These are phyloP conservation scores for Lithohypha guttulata DNA, from an alignment of 2,329 filamentous ascomycete genomes.

Conservation along the genomic window DNA sequence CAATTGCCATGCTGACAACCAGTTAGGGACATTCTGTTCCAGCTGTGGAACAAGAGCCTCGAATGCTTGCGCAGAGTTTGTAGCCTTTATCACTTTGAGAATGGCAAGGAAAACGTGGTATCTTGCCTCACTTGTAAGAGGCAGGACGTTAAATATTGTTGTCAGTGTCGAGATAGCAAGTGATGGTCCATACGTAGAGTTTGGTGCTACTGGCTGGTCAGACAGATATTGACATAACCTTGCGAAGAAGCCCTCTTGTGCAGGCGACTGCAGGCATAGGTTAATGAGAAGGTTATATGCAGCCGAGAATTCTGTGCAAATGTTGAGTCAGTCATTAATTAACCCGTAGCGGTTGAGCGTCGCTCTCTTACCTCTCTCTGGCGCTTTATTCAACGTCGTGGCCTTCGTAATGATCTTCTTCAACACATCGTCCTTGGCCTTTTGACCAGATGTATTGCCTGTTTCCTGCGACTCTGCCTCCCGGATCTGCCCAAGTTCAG, in stretches of 20 bases:
- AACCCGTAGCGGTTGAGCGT: slow-evolving; percentile 4
- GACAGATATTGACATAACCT: slow-evolving; percentile 81
- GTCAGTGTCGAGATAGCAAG: slow-evolving; percentile 83
- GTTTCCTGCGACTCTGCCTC: slow-evolving; percentile 46
- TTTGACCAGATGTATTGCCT: slow-evolving; percentile 25
- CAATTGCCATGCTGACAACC: slow-evolving; percentile 74
- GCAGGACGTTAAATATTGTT: slow-evolving; percentile 91
- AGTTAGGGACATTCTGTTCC: slow-evolving; percentile 62
- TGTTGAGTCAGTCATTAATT: slow-evolving; percentile 20
- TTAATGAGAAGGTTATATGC: slow-evolving; percentile 96
- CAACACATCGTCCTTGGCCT: slow-evolving; percentile 71
- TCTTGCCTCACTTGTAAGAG: slow-evolving; percentile 63
- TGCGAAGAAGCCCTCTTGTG: slow-evolving; percentile 75
- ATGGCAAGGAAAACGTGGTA: slow-evolving; percentile 88
- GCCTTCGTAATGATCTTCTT: slow-evolving; percentile 81
- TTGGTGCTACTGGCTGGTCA: slow-evolving; percentile 67
- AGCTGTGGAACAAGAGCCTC: slow-evolving; percentile 76
- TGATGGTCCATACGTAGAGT: slow-evolving; percentile 71
- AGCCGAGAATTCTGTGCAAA: slow-evolving; percentile 65
- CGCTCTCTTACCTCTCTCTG: slow-evolving; percentile 71
- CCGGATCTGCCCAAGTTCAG: slow-evolving; percentile 49
- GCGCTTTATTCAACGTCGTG: slow-evolving; percentile 64
- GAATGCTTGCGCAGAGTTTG: slow-evolving; percentile 62
- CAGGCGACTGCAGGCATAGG: slow-evolving; percentile 75
- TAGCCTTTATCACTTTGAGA: slow-evolving; percentile 65